These are phyloP conservation scores for Clonostachys byssicola DNA, from an alignment of 2,329 filamentous ascomycete species.

Conservation along the genomic window DNA sequence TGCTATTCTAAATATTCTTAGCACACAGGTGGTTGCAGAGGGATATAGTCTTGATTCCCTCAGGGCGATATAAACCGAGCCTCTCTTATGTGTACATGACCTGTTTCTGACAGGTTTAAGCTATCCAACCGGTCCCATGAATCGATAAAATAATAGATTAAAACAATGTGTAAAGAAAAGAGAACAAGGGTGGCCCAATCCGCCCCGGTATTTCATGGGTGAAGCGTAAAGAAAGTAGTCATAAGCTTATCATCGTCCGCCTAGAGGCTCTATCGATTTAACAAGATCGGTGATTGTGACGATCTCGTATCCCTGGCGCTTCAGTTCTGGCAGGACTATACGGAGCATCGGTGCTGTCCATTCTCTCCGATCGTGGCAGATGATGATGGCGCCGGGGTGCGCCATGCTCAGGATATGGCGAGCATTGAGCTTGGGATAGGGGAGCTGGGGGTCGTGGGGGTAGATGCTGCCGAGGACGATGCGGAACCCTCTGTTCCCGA, in stretches of 20 bases:
- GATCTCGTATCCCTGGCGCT: slow-evolving; percentile 63
- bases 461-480: slow-evolving; percentile 83
- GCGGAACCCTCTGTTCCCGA: slow-evolving; percentile 59
- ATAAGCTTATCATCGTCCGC: slow-evolving; percentile 6
- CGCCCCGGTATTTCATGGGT: no score
- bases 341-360: slow-evolving; percentile 81
- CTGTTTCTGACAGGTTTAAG: no score
- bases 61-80: no score
- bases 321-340: slow-evolving; percentile 68
- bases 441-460: slow-evolving; percentile 86
- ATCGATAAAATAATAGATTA: no score
- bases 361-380: slow-evolving; percentile 79
- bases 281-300: slow-evolving; percentile 69
- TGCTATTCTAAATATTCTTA: no score
- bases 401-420: slow-evolving; percentile 78
- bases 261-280: slow-evolving; percentile 22
- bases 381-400: slow-evolving; percentile 71
- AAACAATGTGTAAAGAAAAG: no score
- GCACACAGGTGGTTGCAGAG: no score
- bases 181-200: no score
- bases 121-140: no score
- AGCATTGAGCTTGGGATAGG: slow-evolving; percentile 65
- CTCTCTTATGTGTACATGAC: no score
- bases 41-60: no score
- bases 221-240: no score